phyloP scores from a whole-genome alignment of 352 stramenopile genomes.

The Detonula confervacea region DNA sequence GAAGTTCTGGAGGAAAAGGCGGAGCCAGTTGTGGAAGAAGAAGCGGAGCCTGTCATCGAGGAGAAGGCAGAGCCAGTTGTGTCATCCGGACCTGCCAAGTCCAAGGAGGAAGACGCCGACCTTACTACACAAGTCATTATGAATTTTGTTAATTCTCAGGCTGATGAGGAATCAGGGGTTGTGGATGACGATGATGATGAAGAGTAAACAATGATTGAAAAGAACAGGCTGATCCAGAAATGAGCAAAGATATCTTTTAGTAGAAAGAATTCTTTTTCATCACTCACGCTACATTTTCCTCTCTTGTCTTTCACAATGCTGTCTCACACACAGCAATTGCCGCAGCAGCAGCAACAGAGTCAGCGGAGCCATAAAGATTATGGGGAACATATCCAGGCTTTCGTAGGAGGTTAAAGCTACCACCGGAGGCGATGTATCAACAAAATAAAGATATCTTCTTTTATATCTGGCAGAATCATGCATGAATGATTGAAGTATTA shows the following conservation, averaged over 20 bases:
- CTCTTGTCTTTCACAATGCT: background rate
- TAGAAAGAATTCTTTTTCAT: background rate
- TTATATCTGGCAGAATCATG: no score
- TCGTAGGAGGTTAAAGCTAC: no score
- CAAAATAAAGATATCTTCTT: no score
- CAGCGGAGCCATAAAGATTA: no score
- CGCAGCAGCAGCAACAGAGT: no score
- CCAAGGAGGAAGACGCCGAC: slow-evolving; percentile 47
- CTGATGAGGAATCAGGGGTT: slow-evolving; percentile 19
- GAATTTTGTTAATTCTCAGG: slow-evolving; percentile 28
- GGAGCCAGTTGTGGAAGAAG: background rate
- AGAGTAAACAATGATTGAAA: slow-evolving; percentile 17
- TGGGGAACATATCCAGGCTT: no score
- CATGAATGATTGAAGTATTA: no score
- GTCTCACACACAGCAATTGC: no score
- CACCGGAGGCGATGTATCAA: no score
- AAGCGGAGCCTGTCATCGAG: no score
- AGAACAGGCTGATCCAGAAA: background rate
- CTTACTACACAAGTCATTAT: slow-evolving; percentile 44
- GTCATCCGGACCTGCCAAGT: slow-evolving; percentile 3
- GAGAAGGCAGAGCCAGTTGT: background rate
- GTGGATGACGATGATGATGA: slow-evolving; percentile 39
- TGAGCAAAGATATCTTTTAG: background rate
- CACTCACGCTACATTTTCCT: background rate
- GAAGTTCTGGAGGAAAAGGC: slow-evolving; percentile 23